phyloP scores from a whole-genome alignment of 208 protist genomes.

The Angomonas deanei region DNA sequence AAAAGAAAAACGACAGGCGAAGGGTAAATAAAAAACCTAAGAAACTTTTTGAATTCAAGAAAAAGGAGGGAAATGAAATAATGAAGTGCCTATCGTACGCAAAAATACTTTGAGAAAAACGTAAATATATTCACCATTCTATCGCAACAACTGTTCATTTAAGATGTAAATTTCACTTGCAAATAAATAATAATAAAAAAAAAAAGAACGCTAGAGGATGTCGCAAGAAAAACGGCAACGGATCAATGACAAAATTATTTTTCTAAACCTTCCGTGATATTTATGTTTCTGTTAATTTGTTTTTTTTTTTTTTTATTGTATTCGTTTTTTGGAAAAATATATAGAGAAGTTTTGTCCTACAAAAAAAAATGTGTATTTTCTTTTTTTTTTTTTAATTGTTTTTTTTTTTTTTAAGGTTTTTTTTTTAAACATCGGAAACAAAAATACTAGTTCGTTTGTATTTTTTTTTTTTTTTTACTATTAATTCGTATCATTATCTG shows the following conservation, averaged over 20 bases:
- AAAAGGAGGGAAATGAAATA: conserved; percentile 5
- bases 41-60: conserved; percentile 19
- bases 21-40: conserved; percentile 9
- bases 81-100: no score
- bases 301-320: conserved; percentile 7
- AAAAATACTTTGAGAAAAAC: no score
- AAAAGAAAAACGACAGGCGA: conserved; percentile 7
- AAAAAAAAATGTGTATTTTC: conserved; percentile 9
- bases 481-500: neutral
- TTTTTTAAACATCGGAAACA: neutral
- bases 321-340: conserved; percentile 11
- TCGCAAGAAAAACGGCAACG: no score
- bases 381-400: conserved; percentile 1
- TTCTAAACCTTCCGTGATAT: neutral
- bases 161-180: no score
- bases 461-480: neutral
- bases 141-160: neutral
- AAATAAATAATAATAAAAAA: no score
- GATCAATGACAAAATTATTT: conserved; percentile 8
- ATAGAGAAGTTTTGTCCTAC: conserved; percentile 9
- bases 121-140: no score
- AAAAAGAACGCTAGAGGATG: no score
- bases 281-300: conserved; percentile 6
- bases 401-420: neutral
- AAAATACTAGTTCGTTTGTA: neutral